phyloP scores from a whole-genome alignment of 768 basidiomycete genomes.

The Tremella yokohamensis region DNA sequence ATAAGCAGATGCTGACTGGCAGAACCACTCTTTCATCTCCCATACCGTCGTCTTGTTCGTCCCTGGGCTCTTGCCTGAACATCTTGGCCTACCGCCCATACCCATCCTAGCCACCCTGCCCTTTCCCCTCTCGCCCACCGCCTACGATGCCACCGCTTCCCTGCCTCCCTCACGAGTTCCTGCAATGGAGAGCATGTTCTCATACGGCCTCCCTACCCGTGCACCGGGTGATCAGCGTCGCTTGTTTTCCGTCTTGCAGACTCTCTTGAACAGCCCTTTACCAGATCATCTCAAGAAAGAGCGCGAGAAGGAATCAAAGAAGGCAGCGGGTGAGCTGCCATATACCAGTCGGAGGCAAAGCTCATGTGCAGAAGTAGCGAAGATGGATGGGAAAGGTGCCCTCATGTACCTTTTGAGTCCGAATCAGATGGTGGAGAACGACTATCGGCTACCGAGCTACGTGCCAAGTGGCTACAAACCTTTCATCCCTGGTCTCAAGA shows the following conservation, averaged over 20 bases:
- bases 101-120: slow-evolving; percentile 60
- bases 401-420: slow-evolving; percentile 68
- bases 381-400: slow-evolving; percentile 59
- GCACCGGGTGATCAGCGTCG: slow-evolving; percentile 82
- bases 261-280: slow-evolving; percentile 77
- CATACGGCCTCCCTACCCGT: slow-evolving; percentile 86
- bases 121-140: slow-evolving; percentile 51
- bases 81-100: slow-evolving; percentile 67
- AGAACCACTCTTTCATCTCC: slow-evolving; percentile 72
- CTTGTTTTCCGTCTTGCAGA: slow-evolving; percentile 79
- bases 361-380: slow-evolving; percentile 22
- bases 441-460: slow-evolving; percentile 84
- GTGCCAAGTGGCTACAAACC: slow-evolving; percentile 57
- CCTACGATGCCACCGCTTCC: slow-evolving; percentile 55
- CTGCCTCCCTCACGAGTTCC: slow-evolving; percentile 56
- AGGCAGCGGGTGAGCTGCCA: slow-evolving; percentile 47
- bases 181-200: slow-evolving; percentile 68
- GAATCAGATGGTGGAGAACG: slow-evolving; percentile 90
- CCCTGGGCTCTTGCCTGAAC: slow-evolving; percentile 71
- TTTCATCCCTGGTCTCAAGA: slow-evolving; percentile 21
- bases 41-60: slow-evolving; percentile 76
- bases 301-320: slow-evolving; percentile 53
- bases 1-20: slow-evolving; percentile 7
- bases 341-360: slow-evolving; percentile 59
- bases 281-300: slow-evolving; percentile 58